Percentiles rank a stretch among this genome's conserved stretches.
phyloP scores from a whole-genome alignment of 306 rosid species.

The Mimosa bimucronata region DNA sequence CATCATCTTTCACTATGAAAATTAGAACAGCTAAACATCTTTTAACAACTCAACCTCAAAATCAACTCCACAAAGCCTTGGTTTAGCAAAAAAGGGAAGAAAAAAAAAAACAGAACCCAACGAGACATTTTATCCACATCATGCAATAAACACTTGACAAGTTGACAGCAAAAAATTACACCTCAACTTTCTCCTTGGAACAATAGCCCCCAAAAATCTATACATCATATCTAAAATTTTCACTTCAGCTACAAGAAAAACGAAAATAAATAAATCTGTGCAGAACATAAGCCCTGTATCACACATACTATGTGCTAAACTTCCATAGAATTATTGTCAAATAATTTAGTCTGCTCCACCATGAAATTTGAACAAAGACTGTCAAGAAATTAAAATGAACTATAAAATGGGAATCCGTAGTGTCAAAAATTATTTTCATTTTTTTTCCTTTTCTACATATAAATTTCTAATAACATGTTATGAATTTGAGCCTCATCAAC shows the following conservation, averaged over 20 bases:
- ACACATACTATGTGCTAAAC: background rate
- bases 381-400: background rate
- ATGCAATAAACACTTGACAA: background rate
- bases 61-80: background rate
- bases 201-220: background rate
- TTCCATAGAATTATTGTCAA: background rate
- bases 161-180: background rate
- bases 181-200: background rate
- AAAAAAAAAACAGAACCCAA: background rate
- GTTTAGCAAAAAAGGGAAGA: background rate
- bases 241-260: slow-evolving; percentile 4
- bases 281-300: background rate
- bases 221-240: background rate
- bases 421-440: slow-evolving; percentile 20
- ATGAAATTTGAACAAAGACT: background rate
- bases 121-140: background rate
- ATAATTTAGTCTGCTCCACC: slow-evolving; percentile 13
- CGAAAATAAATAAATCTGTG: background rate
- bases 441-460: slow-evolving; percentile 21
- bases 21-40: background rate
- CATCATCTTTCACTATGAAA: background rate
- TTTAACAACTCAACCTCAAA: background rate
- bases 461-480: slow-evolving; percentile 41
- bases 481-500: slow-evolving; percentile 30
- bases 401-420: background rate